Percentiles rank a stretch among this genome's conserved stretches.
These are phyloP conservation scores for Ceratocystiopsis sp. DNA, from an alignment of 2,329 filamentous ascomycete species.

Conservation along the genomic window DNA sequence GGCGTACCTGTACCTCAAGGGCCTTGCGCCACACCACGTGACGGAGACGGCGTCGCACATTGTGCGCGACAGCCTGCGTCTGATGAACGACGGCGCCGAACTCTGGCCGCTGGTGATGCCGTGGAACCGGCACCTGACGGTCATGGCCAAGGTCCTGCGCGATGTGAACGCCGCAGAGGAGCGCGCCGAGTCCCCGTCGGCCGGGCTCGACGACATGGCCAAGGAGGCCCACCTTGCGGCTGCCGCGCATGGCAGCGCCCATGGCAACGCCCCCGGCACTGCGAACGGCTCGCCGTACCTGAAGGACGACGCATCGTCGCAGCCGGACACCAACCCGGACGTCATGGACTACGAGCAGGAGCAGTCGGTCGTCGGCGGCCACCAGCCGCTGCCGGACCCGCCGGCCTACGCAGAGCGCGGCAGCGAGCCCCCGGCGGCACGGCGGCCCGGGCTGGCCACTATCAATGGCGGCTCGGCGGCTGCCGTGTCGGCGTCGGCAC, in stretches of 20 bases:
- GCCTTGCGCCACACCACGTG: conserved; percentile 36
- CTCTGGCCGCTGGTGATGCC: conserved; percentile 42
- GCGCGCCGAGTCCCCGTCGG: conserved; percentile 13
- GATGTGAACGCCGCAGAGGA: conserved; percentile 28
- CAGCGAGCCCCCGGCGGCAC: conserved; percentile 33
- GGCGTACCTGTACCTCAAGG: conserved; percentile 45
- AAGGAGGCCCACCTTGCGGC: too few species aligned
- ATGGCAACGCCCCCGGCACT: conserved; percentile 12
- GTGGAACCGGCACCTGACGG: conserved; percentile 41
- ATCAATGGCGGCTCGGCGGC: conserved; percentile 40
- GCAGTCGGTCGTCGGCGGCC: too few species aligned
- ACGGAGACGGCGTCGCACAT: conserved; percentile 40
- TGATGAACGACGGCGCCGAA: conserved; percentile 41
- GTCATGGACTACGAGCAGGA: conserved; percentile 39
- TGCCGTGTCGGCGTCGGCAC: conserved; percentile 28
- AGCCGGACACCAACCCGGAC: conserved; percentile 36
- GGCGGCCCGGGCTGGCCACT: conserved; percentile 37
- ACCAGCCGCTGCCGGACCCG: conserved; percentile 12
- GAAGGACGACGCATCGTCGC: conserved; percentile 39
- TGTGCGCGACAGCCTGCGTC: conserved; percentile 39
- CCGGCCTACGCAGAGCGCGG: conserved; percentile 25
- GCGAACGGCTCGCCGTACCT: conserved; percentile 21
- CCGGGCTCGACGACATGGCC: too few species aligned
- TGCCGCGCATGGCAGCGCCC: conserved; percentile 12
- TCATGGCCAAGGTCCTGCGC: conserved; percentile 43